These are phyloP conservation scores for Ophiostoma populinum DNA, from an alignment of 2,329 filamentous ascomycete species.

Conservation along the genomic window DNA sequence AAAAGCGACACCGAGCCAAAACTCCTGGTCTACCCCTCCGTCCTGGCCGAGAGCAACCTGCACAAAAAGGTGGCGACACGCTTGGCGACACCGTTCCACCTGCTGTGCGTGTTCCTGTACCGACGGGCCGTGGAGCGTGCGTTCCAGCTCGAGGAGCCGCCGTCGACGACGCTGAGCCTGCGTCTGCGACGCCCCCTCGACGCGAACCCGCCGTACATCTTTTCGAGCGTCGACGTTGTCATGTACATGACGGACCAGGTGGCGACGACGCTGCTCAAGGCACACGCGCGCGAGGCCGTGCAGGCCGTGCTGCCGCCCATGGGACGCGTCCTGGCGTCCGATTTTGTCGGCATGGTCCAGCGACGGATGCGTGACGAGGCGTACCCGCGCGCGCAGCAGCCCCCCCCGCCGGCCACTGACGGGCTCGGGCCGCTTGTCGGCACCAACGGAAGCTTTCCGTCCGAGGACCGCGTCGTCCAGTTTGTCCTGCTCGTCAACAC, in stretches of 20 bases:
- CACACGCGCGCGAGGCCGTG: slow-evolving; percentile 65
- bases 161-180: slow-evolving; percentile 55
- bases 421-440: background rate
- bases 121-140: slow-evolving; percentile 91
- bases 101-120: slow-evolving; percentile 93
- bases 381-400: slow-evolving; percentile 75
- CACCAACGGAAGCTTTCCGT: slow-evolving; percentile 54
- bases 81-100: slow-evolving; percentile 67
- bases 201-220: slow-evolving; percentile 75
- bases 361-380: slow-evolving; percentile 94
- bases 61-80: slow-evolving; percentile 60
- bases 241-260: slow-evolving; percentile 98
- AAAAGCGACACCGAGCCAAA: background rate
- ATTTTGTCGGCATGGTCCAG: slow-evolving; percentile 95
- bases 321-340: slow-evolving; percentile 62
- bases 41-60: slow-evolving; percentile 65
- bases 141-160: slow-evolving; percentile 87
- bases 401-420: too few relatives aligned
- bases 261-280: slow-evolving; percentile 69
- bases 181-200: slow-evolving; percentile 47
- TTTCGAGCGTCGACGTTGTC: slow-evolving; percentile 90
- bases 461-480: slow-evolving; percentile 72
- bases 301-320: slow-evolving; percentile 63
- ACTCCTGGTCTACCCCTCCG: slow-evolving; percentile 46
- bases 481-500: slow-evolving; percentile 95